phyloP scores from a whole-genome alignment of 1,284 basidiomycete genomes.

The Porphyrellus sp. region DNA sequence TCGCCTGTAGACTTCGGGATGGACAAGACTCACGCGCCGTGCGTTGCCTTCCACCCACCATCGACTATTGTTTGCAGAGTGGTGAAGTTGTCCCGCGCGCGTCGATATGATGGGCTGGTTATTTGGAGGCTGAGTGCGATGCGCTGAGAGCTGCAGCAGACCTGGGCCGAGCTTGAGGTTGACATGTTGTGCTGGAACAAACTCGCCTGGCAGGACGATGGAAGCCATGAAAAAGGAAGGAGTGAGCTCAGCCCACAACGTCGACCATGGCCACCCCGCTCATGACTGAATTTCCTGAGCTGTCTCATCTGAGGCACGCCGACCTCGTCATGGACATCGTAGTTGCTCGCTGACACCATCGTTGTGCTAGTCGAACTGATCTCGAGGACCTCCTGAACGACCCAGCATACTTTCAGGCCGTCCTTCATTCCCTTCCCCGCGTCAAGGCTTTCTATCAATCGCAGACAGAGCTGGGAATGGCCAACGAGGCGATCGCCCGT shows the following conservation, averaged over 20 bases:
- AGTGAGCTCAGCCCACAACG: slow-evolving; percentile 5
- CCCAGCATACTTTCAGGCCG: slow-evolving; percentile 80
- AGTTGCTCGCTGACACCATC: slow-evolving; percentile 8
- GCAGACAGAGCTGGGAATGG: slow-evolving; percentile 73
- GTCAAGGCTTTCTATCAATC: slow-evolving; percentile 73
- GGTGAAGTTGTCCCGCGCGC: slow-evolving; percentile 62
- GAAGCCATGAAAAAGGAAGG: slow-evolving; percentile 41
- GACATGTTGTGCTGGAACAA: slow-evolving; percentile 62
- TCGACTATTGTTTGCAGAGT: slow-evolving; percentile 65
- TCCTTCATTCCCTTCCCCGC: slow-evolving; percentile 73
- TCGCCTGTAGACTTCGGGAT: background rate
- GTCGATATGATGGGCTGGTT: slow-evolving; percentile 54
- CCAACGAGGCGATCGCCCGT: slow-evolving; percentile 85
- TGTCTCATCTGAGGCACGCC: slow-evolving; percentile 64
- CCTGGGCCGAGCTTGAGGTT: slow-evolving; percentile 81
- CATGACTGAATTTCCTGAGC: slow-evolving; percentile 65
- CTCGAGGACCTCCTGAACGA: slow-evolving; percentile 85
- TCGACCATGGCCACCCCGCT: slow-evolving; percentile 40
- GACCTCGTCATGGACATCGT: slow-evolving; percentile 6
- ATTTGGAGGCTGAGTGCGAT: slow-evolving; percentile 22
- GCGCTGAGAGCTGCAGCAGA: slow-evolving; percentile 46
- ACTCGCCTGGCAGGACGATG: slow-evolving; percentile 66
- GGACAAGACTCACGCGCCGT: slow-evolving; percentile 51
- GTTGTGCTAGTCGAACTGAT: slow-evolving; percentile 64
- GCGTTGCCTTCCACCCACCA: slow-evolving; percentile 84